Conservation (phyloP, 2,329 filamentous ascomycete genomes). For the Tolypocladium ovalisporum region DNA sequence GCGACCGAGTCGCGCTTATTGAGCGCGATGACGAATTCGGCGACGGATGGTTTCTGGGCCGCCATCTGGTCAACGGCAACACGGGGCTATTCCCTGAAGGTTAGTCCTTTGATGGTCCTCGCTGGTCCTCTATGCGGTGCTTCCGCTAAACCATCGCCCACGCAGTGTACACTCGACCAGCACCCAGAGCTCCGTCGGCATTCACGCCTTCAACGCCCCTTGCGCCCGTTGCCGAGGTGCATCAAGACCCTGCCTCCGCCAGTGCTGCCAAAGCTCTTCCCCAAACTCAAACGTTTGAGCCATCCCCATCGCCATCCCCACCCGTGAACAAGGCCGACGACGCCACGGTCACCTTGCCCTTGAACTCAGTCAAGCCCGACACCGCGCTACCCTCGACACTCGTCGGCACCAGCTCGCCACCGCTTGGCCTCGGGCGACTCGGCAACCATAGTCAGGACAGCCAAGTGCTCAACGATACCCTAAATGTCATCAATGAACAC, state of each 20-base stretch:
- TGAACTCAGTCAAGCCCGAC: slow-evolving; percentile 29
- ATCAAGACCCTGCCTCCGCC: slow-evolving; percentile 11
- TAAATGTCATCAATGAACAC: slow-evolving; percentile 95
- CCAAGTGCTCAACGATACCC: slow-evolving; percentile 83
- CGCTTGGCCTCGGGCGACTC: slow-evolving; percentile 23
- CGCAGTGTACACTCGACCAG: slow-evolving; percentile 50
- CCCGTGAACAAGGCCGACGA: slow-evolving; percentile 18
- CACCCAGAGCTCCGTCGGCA: slow-evolving; percentile 33
- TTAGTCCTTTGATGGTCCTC: slow-evolving; percentile 25
- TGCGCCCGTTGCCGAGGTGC: slow-evolving; percentile 18
- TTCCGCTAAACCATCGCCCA: slow-evolving; percentile 11
- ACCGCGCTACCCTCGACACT: slow-evolving; percentile 14
- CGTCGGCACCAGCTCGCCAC: slow-evolving; percentile 15
- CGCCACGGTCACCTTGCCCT: slow-evolving; percentile 29
- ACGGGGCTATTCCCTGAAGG: slow-evolving; percentile 78
- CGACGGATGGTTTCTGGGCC: slow-evolving; percentile 75
- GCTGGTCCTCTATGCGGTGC: slow-evolving; percentile 2
- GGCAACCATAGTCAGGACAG: slow-evolving; percentile 37
- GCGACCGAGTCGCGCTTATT: slow-evolving; percentile 71
- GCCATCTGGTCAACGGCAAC: slow-evolving; percentile 61
- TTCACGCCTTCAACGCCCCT: slow-evolving; percentile 19
- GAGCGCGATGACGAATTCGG: slow-evolving; percentile 84
- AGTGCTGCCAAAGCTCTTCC: slow-evolving; percentile 10
- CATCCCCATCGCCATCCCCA: slow-evolving; percentile 11
- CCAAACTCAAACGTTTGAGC: slow-evolving; percentile 19